A percentile compares a stretch with the other conserved stretches of the same genome.
Conservation (phyloP, 495 filamentous ascomycete genomes). For the Pseudoneurospora amorphoporcata region DNA sequence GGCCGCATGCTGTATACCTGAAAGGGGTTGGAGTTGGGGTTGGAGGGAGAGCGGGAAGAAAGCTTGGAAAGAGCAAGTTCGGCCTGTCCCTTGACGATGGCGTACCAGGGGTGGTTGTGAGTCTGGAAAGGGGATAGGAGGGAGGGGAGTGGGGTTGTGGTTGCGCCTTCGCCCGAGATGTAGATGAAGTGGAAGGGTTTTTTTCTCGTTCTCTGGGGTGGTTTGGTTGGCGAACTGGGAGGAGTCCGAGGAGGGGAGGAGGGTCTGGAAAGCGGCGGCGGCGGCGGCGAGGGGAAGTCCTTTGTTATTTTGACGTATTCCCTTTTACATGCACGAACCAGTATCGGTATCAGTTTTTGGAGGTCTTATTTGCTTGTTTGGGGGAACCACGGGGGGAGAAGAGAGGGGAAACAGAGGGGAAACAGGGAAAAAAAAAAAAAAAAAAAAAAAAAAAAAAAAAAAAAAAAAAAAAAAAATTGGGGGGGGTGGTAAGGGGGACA, state of each 20-base stretch:
- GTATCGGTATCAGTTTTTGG: background rate
- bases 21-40: conserved; percentile 25
- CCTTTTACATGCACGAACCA: conserved; percentile 20
- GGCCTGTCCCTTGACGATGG: conserved; percentile 48
- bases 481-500: too few species aligned
- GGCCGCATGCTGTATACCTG: conserved; percentile 44
- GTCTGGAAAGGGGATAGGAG: conserved; percentile 45
- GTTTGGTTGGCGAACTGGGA: background rate
- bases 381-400: too few species aligned
- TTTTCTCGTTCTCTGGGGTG: conserved; percentile 2
- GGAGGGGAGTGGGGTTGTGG: conserved; percentile 37
- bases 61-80: conserved; percentile 43
- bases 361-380: background rate
- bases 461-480: too few species aligned
- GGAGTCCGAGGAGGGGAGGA: conserved; percentile 38
- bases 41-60: background rate
- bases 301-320: conserved; percentile 60
- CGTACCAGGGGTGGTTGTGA: background rate
- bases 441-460: too few species aligned
- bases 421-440: too few species aligned
- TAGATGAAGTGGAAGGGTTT: conserved; percentile 56
- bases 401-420: background rate
- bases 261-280: conserved; percentile 47
- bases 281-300: conserved; percentile 43
- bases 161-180: conserved; percentile 52